These are phyloP conservation scores for Boeremia lycopersici DNA, from an alignment of 2,329 filamentous ascomycete species.

Conservation along the genomic window DNA sequence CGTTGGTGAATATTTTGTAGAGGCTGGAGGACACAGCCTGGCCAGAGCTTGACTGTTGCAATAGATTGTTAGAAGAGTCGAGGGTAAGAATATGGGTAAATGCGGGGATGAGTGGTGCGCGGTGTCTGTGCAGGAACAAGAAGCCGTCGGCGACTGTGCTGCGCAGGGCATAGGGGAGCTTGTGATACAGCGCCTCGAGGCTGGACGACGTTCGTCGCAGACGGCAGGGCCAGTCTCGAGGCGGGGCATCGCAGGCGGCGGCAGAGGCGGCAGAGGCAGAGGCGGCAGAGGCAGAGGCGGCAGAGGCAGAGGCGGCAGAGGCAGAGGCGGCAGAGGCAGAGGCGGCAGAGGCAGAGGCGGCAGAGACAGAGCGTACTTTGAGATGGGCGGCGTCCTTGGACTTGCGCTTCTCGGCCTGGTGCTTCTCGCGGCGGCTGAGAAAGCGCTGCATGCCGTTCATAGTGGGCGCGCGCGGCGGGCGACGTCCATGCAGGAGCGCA, in stretches of 20 bases:
- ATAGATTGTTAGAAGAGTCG: constrained; percentile 34
- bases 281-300: too few species aligned
- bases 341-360: constrained; percentile 23
- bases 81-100: constrained; percentile 19
- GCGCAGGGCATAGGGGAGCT: constrained; percentile 29
- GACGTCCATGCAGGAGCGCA: constrained; percentile 27
- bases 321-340: constrained; percentile 19
- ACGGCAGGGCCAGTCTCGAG: constrained; percentile 7
- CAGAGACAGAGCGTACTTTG: constrained; percentile 41
- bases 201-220: constrained; percentile 23
- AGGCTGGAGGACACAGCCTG: constrained; percentile 54
- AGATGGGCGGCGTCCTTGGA: constrained; percentile 36
- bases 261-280: constrained; percentile 25
- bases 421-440: constrained; percentile 71
- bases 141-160: constrained; percentile 22
- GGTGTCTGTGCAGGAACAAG: constrained; percentile 27
- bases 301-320: constrained; percentile 25
- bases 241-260: constrained; percentile 13
- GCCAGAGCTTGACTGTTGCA: constrained; percentile 33
- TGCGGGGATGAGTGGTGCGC: constrained; percentile 14
- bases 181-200: constrained; percentile 29
- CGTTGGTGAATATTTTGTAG: constrained; percentile 68
- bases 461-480: constrained; percentile 25
- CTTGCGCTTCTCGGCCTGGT: constrained; percentile 44
- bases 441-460: constrained; percentile 67